Percentiles rank a stretch among this genome's conserved stretches.
Evolutionary conservation across 2,329 filamentous ascomycete genomes (phyloP).

Genomic region (Beauveria varroae): DNA sequence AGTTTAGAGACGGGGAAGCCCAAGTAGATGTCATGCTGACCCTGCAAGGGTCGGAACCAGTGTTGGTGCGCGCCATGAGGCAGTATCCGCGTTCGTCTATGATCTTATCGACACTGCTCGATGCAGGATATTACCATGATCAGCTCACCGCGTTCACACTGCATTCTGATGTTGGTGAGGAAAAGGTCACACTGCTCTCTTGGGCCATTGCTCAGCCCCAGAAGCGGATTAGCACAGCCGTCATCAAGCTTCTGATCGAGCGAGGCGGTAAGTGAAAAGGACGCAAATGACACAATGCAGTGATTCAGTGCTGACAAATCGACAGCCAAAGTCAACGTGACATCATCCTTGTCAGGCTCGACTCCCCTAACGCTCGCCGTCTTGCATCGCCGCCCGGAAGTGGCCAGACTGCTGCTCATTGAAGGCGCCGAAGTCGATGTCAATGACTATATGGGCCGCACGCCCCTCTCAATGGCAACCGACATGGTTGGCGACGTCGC

Average conservation of each 20-base stretch:
- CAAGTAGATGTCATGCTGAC: conserved; percentile 43
- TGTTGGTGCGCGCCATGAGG: conserved; percentile 45
- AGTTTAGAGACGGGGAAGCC: conserved; percentile 39
- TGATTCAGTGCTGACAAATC: conserved; percentile 12
- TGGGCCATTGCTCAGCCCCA: conserved; percentile 58
- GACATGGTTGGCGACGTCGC: conserved; percentile 45
- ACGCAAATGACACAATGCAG: conserved; percentile 12
- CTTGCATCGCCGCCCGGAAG: conserved; percentile 44
- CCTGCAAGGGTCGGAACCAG: conserved; percentile 35
- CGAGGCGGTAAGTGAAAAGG: conserved; percentile 27
- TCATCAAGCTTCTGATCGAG: conserved; percentile 50
- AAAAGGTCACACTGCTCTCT: conserved; percentile 48
- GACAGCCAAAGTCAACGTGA: conserved; percentile 49
- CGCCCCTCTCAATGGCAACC: conserved; percentile 54
- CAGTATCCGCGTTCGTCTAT: conserved; percentile 47
- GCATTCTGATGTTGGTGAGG: conserved; percentile 39
- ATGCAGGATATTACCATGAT: conserved; percentile 54
- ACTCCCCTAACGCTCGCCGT: conserved; percentile 56
- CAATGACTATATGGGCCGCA: conserved; percentile 48
- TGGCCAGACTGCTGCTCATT: conserved; percentile 49
- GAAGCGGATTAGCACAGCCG: conserved; percentile 50
- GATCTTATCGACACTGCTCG: conserved; percentile 45
- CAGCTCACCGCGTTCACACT: conserved; percentile 38
- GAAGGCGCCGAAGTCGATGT: conserved; percentile 54
- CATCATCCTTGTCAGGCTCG: conserved; percentile 42